Evolutionary conservation across 208 protist genomes (phyloP), one percentile per base, ranked within the genome.

Genomic region (Blastocrithidia nonstop): DNA sequence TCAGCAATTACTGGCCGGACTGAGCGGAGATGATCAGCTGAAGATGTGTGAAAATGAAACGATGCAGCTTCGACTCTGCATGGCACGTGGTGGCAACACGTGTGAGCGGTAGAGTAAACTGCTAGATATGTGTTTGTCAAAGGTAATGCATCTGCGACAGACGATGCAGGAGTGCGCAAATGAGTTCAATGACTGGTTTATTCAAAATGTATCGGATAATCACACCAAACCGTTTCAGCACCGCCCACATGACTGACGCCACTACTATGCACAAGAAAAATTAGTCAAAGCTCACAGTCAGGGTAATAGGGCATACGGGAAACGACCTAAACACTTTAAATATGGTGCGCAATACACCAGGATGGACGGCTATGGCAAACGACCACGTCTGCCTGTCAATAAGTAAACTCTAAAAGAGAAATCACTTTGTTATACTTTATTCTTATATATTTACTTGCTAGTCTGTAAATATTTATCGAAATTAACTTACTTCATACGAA

Each of bases 121-220:
- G 27, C 67, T 92, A 5, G 83, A 88, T 50, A 16, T 59, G 35
- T 92, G 83, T 42, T 66, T 92, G 26, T 60, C 53, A 32, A 81
- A 82, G 43, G 83, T 92, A 1, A 72, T 68, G 15, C 70, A 83
- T 26, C 64, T 92, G 19, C 71, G 78, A 35, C 77, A 59, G 6
- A 79, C 83, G 15, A 76, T 92, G 57, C 63, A 55, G 23, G 29
- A 45, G 33, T 77, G 78, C 7, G 67, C 71, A 27, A 44, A 36
- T n/a, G 72, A 78, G 57, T 92, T 88, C 60, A 81, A 77, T 40
- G 83, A 92, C 55, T 92, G 83, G 83, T 87, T 88, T 44, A 83
- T 86, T 23, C 74, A 86, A 38, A 92, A 88, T 45, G 83, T 92
- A 1, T 81, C 67, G 1, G 83, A 92, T 52, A 92, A 92, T 48